These are phyloP conservation scores for Solidago caesia DNA, from an alignment of 129 eudicot genomes.

Conservation along the genomic window DNA sequence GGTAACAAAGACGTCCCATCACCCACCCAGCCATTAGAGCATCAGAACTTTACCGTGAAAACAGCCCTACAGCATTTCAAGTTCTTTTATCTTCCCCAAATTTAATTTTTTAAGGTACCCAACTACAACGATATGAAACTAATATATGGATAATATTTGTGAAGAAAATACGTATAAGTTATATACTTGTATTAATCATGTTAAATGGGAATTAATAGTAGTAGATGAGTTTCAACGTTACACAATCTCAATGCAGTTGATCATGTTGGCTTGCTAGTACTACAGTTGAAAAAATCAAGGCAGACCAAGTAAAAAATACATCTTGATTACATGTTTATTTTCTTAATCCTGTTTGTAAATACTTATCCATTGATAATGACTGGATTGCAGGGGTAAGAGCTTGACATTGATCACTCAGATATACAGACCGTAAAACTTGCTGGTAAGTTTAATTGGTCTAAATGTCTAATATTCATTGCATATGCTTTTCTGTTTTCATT, in stretches of 20 bases:
- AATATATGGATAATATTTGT: background rate
- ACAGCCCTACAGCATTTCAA: conserved; percentile 37
- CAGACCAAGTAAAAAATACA: conserved; percentile 49
- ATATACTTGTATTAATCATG: background rate
- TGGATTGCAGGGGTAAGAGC: conserved; percentile 68
- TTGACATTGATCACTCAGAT: conserved; percentile 63
- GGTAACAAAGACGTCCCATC: conserved; percentile 33
- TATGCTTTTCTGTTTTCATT: conserved; percentile 5
- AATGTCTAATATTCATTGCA: background rate
- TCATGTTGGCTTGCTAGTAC: conserved; percentile 73
- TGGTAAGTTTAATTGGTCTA: conserved; percentile 43
- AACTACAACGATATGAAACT: background rate
- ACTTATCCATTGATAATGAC: conserved; percentile 10
- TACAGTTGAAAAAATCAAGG: conserved; percentile 55
- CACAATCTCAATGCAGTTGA: conserved; percentile 8
- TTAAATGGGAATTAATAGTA: conserved; percentile 45
- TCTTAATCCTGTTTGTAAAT: conserved; percentile 19
- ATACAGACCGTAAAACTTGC: conserved; percentile 86
- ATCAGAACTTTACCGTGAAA: conserved; percentile 34
- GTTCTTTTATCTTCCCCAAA: conserved; percentile 41
- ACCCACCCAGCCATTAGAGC: conserved; percentile 30
- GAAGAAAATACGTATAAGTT: too few relatives aligned
- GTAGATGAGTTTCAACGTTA: conserved; percentile 42
- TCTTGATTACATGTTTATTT: conserved; percentile 11
- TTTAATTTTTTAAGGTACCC: conserved; percentile 41